Evolutionary conservation across 2,329 filamentous ascomycete species (phyloP), one percentile per base, ranked within the genome.

Genomic region (Diaporthe eres): DNA sequence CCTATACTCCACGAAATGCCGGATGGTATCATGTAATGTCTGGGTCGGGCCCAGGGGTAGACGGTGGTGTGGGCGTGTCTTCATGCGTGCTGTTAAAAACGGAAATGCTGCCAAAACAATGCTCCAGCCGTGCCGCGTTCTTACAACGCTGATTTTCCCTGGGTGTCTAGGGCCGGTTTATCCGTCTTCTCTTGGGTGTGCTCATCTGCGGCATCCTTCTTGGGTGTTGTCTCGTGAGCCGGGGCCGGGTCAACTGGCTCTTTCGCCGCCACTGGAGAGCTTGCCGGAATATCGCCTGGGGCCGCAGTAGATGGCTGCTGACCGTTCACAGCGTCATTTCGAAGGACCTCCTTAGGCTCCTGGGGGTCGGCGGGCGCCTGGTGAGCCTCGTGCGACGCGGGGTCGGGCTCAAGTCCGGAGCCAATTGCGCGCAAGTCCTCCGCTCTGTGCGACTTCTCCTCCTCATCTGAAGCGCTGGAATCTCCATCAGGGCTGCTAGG

Each of bases 1-100:
- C 15, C 39, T 47, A 34, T 65, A 44, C 34, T 63, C 47, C 47
- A 55, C 61, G 47, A 73, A 72, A 73, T 63, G 71, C 71, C 58
- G 37, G 37, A n/a, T 74, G 73, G 57, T 71, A 74, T 71, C 73
- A 61, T 63, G 53, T 28, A 53, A 31, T 65, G 58, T 12, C 34
- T 44, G 22, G 47, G 34, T 42, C 47, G 49, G 22, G 22, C 47
- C 57, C 55, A 72, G 55, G n/a, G 15, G 58, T 65, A 31, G 71
- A 65, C 34, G 31, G 17, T n/a, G 12, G 37, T 34, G 17, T 12
- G 34, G 12, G 22, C 44, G 8, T 65, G 37, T 65, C 71, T 12
- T 42, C 22, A n/a, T 17, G 19, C 19, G 19, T 47, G 51, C 37
- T 42, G 22, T 19, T 8, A 70, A 49, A 55, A 65, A 49, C 8